A percentile compares a stretch with the other conserved stretches of the same genome.
Conservation (phyloP, 2,329 filamentous ascomycete genomes). For the Fusarium ambrosium region DNA sequence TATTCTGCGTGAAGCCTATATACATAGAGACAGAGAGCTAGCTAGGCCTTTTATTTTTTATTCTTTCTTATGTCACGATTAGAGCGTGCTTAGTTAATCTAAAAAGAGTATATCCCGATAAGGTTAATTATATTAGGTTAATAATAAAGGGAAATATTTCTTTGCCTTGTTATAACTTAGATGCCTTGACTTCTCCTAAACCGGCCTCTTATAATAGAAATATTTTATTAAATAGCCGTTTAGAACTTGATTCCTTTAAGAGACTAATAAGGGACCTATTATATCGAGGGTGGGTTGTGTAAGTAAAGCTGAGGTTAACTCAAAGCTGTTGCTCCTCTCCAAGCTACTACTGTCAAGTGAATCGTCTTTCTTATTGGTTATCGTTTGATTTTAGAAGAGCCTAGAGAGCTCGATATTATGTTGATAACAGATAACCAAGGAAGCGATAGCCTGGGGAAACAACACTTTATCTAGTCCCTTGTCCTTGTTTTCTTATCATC, state of each 20-base stretch:
- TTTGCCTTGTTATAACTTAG: not conserved
- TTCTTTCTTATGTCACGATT: not conserved
- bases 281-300: not conserved
- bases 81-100: not conserved
- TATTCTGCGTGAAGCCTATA: not conserved
- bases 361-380: not conserved
- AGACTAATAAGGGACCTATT: not conserved
- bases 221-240: not conserved
- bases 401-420: not conserved
- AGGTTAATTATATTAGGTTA: too few species aligned
- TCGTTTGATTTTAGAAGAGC: not conserved
- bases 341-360: not conserved
- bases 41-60: not conserved
- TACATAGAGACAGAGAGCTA: not conserved
- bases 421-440: not conserved
- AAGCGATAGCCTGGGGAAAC: not conserved
- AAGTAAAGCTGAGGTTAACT: not conserved
- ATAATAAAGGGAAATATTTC: not conserved
- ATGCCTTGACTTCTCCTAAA: not conserved
- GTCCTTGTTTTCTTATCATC: accelerated
- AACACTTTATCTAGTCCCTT: not conserved
- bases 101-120: not conserved
- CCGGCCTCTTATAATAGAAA: not conserved
- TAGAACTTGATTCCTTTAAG: too few species aligned
- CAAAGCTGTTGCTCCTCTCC: not conserved